phyloP scores from a whole-genome alignment of 31 red algal genomes.

The Bonnemaisonia californica region DNA sequence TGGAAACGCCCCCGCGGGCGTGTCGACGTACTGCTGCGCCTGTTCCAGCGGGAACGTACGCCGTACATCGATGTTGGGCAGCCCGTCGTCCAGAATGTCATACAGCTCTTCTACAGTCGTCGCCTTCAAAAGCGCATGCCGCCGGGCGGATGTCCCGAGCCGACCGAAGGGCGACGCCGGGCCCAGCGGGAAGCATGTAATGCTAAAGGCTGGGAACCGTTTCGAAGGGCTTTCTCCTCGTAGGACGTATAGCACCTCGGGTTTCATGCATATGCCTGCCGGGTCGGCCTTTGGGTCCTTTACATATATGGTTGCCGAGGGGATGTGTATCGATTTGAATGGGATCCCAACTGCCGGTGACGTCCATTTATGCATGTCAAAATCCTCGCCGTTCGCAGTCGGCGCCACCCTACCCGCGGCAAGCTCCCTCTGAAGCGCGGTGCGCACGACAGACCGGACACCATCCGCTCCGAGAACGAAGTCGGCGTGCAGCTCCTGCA shows the following conservation, averaged over 20 bases:
- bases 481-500: neutral
- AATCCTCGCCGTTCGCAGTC: neutral
- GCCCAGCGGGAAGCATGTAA: neutral
- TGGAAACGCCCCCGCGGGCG: neutral
- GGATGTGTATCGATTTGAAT: neutral
- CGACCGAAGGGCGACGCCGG: neutral
- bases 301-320: neutral
- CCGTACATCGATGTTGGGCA: neutral
- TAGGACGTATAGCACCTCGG: neutral
- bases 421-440: neutral
- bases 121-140: neutral
- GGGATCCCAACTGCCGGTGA: neutral
- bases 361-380: neutral
- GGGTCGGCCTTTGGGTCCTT: neutral
- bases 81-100: neutral
- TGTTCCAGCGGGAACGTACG: neutral
- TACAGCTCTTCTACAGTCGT: neutral
- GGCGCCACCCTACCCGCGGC: neutral
- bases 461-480: neutral
- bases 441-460: neutral
- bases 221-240: neutral
- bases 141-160: neutral
- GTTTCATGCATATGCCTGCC: neutral
- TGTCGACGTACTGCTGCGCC: neutral
- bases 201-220: neutral